phyloP scores from a whole-genome alignment of 1,284 basidiomycete species.

The Puccinia novopanici region DNA sequence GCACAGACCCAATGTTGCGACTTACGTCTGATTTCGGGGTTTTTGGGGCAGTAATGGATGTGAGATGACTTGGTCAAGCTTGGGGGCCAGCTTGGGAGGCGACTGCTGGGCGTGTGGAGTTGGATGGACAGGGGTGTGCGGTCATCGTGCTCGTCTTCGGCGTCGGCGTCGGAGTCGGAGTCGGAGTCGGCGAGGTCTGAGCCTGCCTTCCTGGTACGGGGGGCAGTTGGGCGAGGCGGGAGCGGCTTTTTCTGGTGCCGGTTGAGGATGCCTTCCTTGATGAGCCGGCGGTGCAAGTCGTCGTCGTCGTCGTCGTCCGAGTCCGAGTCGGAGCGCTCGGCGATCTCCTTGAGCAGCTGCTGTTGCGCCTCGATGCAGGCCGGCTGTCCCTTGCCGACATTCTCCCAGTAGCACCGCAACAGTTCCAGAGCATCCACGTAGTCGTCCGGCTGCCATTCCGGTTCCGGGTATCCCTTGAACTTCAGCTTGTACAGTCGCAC shows the following conservation, averaged over 20 bases:
- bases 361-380: slow-evolving; percentile 15
- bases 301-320: background rate
- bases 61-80: background rate
- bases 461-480: slow-evolving; percentile 7
- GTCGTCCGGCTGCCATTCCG: slow-evolving; percentile 19
- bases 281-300: too few species aligned
- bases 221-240: too few species aligned
- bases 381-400: background rate
- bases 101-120: background rate
- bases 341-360: background rate
- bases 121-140: background rate
- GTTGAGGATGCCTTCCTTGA: too few species aligned
- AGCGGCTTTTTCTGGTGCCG: too few species aligned
- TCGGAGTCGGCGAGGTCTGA: background rate
- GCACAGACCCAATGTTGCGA: background rate
- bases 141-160: background rate
- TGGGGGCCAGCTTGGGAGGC: too few species aligned
- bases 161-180: background rate
- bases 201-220: background rate
- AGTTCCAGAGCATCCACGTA: slow-evolving; percentile 15
- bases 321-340: slow-evolving; percentile 8
- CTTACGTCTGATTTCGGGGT: slow-evolving; percentile 14
- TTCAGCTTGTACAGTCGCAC: slow-evolving; percentile 9
- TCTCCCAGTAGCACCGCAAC: slow-evolving; percentile 18
- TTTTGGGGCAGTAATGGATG: background rate